Evolutionary conservation across 352 stramenopile genomes (phyloP), one percentile per base, ranked within the genome.

Genomic region (Pythium vanterpoolii): DNA sequence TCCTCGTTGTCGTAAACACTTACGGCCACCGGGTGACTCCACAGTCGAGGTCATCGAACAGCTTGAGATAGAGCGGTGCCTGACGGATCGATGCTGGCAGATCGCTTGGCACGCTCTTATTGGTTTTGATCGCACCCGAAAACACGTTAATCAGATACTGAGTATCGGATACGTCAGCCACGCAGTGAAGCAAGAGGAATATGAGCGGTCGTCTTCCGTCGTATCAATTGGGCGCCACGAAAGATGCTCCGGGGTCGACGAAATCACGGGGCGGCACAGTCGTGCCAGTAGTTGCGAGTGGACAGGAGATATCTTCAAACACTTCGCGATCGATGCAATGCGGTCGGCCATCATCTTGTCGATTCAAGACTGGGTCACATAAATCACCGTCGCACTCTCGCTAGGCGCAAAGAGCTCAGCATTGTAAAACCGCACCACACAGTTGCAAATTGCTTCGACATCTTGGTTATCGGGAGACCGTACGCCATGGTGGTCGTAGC

Each of bases 21-120:
- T 64, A 64, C 46, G 65, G 66, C 0, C 27, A 26, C 23, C 38
- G 60, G 8, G 62, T 69, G 0, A 87, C 76, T 62, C 86, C 76
- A 48, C 87, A 90, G 27, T 90, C 77, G 23, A 63, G 51, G 0
- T 53, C 43, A 2, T 70, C 66, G 61, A 90, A 90, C 2, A 88
- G 34, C 21, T 53, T 40, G 5, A 39, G 31, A 39, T 84, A 90
- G 11, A 48, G 43, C 14, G 65, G 5, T 13, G 73, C 45, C 0
- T 59, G 0, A 9, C 74, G 76, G 56, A 90, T 83, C 0, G 51
- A 24, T 0, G 8, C 3, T 21, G 77, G 74, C 6, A 90, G 52
- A 4, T 72, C 69, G 18, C 69, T 66, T n/a, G 74, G 69, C 13
- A 63, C 46, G 23, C 67, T 64, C 0, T 76, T 77, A 46, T 90